Percentiles rank a stretch among this genome's conserved stretches.
phyloP scores from a whole-genome alignment of 371 early-diverging fungal genomes.

The Apophysomyces variabilis region DNA sequence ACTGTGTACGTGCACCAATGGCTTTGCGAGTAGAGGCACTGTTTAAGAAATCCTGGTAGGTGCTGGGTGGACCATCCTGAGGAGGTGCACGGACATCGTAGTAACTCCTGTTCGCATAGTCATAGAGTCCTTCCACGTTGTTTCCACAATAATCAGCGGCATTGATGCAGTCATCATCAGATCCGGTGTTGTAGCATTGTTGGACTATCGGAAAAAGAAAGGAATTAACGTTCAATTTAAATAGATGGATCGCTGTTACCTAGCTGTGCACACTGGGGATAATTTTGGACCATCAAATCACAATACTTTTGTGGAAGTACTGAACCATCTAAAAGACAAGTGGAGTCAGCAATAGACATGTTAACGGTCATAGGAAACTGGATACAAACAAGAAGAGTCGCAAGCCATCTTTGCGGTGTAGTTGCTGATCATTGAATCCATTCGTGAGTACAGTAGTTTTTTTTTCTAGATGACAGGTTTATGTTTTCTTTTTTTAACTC shows the following conservation, averaged over 20 bases:
- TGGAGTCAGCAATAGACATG: not conserved
- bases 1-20: conserved; percentile 20
- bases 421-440: not conserved
- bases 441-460: not conserved
- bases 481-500: conserved; percentile 4
- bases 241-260: conserved; percentile 6
- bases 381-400: conserved; percentile 29
- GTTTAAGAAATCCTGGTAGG: conserved; percentile 21
- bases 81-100: conserved; percentile 27
- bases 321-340: conserved; percentile 21
- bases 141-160: conserved; percentile 23
- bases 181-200: conserved; percentile 21
- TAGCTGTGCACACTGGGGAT: conserved; percentile 13
- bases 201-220: conserved; percentile 15
- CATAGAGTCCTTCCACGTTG: conserved; percentile 22
- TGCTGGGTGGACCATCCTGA: conserved; percentile 13
- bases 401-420: conserved; percentile 27
- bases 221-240: not conserved
- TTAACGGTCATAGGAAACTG: not conserved
- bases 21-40: not conserved
- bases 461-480: not conserved
- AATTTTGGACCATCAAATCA: conserved; percentile 9
- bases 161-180: conserved; percentile 9
- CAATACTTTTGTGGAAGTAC: conserved; percentile 17
- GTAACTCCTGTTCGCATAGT: conserved; percentile 15